Base-by-base conservation (phyloP, 768 basidiomycete species). In the Sistotremastrum suecicum region DNA sequence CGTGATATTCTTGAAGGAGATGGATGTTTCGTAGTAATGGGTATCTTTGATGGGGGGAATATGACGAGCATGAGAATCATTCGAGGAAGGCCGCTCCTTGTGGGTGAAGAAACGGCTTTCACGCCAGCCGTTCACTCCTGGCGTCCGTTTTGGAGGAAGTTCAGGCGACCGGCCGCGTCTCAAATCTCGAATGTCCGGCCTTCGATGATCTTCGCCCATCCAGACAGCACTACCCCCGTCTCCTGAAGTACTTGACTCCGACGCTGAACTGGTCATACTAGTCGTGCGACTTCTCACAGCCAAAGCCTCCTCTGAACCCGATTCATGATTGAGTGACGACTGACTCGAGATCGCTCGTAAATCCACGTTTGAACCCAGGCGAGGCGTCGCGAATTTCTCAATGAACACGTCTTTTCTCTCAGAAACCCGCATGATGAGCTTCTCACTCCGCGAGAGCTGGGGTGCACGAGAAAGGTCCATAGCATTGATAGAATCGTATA, bases 401-500 rank as follows among this genome's bases (percentile, higher is more conserved):
- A 78, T 67, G 58, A 98, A 92, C 39, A 95, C 72, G 58, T 97
- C 92, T 59, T 87, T 90, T 33, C 90, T 75, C 49, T 98, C 92
- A 9, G 84, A 87, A 1, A 78, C 73, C 31, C 92, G 84, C 73
- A 97, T 80, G 48, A 99, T 72, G 45, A 90, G 66, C 53, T 88
- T 89, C 64, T 99, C 95, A 50, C 72, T 67, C 31, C 86, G 77
- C 4, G 80, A 80, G 39, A 99, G 66, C 4, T 67, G 60, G 2
- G 95, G 95, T 29, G 85, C 78, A 6, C 69, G 72, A n/a, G 79
- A 72, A 12, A 88, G 67, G 56, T 94, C 78, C 75, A 98, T 88
- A 5, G 84, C 78, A 59, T 98, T 98, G 50, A 97, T 80, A 4
- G 91, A 80, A 53, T 94, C 87, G 59, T 90, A 98, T 3, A 99